Evolutionary conservation across 768 basidiomycete species (phyloP).

Genomic region (Suillus subalutaceus): DNA sequence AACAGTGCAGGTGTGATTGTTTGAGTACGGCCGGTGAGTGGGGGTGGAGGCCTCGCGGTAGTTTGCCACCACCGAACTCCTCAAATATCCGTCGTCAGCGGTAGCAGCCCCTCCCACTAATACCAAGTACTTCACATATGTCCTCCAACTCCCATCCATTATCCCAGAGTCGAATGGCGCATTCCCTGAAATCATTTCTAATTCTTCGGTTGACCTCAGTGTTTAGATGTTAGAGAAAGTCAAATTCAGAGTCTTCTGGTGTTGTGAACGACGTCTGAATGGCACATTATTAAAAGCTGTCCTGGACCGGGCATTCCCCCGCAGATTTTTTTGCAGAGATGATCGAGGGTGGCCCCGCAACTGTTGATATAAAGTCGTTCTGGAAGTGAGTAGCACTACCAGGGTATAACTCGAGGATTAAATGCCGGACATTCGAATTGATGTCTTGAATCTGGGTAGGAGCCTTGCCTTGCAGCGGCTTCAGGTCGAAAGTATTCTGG

Average conservation of each 20-base stretch:
- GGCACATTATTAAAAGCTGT: too few species aligned
- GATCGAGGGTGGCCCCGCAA: neutral
- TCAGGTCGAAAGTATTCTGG: neutral
- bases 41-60: conserved; percentile 20
- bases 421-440: neutral
- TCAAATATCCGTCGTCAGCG: conserved; percentile 29
- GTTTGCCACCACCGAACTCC: conserved; percentile 10
- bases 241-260: too few species aligned
- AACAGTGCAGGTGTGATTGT: conserved; percentile 22
- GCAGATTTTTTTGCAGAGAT: neutral
- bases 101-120: conserved; percentile 30
- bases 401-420: neutral
- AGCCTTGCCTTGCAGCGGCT: neutral
- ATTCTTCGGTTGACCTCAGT: conserved; percentile 26
- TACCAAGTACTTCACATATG: conserved; percentile 23
- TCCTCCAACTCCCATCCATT: conserved; percentile 18
- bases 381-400: neutral
- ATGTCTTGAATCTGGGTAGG: neutral
- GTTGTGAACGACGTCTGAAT: too few species aligned
- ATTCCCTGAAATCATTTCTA: conserved; percentile 31
- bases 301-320: neutral
- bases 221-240: too few species aligned
- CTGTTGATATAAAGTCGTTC: neutral
- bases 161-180: conserved; percentile 24
- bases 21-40: conserved; percentile 22